These are phyloP conservation scores for Furcasterigmium sp. DNA, from an alignment of 2,329 filamentous ascomycete species.

Conservation along the genomic window DNA sequence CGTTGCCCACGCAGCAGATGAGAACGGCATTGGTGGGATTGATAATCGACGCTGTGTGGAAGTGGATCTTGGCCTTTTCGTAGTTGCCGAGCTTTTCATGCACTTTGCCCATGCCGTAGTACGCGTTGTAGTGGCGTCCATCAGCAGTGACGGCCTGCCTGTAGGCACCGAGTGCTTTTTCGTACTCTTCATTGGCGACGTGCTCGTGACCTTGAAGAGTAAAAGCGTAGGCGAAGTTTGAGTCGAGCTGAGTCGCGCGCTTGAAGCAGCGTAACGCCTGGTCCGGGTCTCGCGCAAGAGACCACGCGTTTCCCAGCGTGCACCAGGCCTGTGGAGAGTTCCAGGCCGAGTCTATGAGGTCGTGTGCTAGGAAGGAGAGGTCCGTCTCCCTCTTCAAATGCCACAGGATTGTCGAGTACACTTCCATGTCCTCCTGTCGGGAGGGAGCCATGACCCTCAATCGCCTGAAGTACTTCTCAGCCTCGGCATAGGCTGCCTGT, in stretches of 20 bases:
- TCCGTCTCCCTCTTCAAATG: conserved; percentile 90
- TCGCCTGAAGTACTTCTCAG: conserved; percentile 78
- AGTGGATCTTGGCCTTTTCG: conserved; percentile 87
- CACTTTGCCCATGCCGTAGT: conserved; percentile 81
- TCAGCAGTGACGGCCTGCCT: conserved; percentile 82
- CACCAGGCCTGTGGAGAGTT: conserved; percentile 95
- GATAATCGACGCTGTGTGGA: conserved; percentile 79
- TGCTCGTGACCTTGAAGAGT: conserved; percentile 96
- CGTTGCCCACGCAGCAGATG: conserved; percentile 85
- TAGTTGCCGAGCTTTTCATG: conserved; percentile 89
- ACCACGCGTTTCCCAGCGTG: conserved; percentile 90
- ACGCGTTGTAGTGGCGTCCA: conserved; percentile 92
- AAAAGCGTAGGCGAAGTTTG: conserved; percentile 90
- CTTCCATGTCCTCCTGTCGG: conserved; percentile 89
- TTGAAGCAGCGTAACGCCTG: conserved; percentile 93
- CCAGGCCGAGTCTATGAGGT: conserved; percentile 80
- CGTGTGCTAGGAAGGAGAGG: conserved; percentile 85
- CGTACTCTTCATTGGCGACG: conserved; percentile 92
- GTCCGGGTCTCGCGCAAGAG: conserved; percentile 85
- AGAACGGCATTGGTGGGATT: conserved; percentile 93
- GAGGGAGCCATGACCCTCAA: conserved; percentile 77
- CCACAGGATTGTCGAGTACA: conserved; percentile 99
- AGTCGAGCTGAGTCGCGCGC: conserved; percentile 83
- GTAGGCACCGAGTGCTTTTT: conserved; percentile 86
- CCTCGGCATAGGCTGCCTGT: conserved; percentile 77